Conservation (phyloP, 2,329 filamentous ascomycete species). For the Aplosporella prunicola region DNA sequence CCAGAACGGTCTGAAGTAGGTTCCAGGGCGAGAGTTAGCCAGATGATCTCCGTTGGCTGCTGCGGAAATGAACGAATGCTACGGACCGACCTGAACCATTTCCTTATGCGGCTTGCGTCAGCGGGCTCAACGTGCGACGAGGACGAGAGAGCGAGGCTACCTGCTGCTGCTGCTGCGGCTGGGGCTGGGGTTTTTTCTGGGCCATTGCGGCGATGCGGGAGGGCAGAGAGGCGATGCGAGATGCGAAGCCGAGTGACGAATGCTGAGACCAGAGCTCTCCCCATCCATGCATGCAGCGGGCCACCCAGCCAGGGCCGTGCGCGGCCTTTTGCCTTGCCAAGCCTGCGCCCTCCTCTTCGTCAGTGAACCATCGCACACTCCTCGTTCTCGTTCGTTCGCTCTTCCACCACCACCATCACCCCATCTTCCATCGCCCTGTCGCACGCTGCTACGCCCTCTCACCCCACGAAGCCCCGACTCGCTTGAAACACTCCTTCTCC, state of each 20-base stretch:
- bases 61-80: slow-evolving; percentile 20
- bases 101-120: slow-evolving; percentile 48
- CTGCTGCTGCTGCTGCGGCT: slow-evolving; percentile 40
- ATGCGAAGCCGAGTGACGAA: no score
- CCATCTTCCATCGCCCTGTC: no score
- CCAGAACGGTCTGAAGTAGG: slow-evolving; percentile 17
- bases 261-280: slow-evolving; percentile 7
- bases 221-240: slow-evolving; percentile 6
- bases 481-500: no score
- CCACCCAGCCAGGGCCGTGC: not conserved
- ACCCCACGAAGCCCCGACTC: no score
- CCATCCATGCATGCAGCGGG: slow-evolving; percentile 1
- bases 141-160: slow-evolving; percentile 16
- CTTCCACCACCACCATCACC: no score
- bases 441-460: no score
- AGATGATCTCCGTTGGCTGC: slow-evolving; percentile 24
- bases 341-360: slow-evolving; percentile 1
- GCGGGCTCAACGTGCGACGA: slow-evolving; percentile 12
- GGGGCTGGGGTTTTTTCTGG: no score
- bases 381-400: no score
- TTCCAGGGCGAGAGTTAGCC: slow-evolving; percentile 22
- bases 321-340: no score
- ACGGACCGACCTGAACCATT: slow-evolving; percentile 99
- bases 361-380: slow-evolving; percentile 7
- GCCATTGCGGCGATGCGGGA: slow-evolving; percentile 25